A percentile compares a stretch with the other conserved stretches of the same genome.
Evolutionary conservation across 108 stramenopile genomes (phyloP).

Genomic region (Nitzschia sp.): DNA sequence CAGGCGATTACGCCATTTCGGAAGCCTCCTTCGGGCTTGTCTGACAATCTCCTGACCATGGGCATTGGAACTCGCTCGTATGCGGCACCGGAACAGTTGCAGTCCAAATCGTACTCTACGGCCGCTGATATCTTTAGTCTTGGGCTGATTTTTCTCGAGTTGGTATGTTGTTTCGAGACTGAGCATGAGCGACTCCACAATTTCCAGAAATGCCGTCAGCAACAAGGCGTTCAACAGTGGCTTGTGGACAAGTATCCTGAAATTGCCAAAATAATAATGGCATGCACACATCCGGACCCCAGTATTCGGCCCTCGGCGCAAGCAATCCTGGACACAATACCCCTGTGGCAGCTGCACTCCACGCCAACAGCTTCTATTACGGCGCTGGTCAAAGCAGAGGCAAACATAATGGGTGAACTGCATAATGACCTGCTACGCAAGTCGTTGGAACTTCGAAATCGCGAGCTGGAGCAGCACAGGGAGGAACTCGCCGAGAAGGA

Average conservation of each 20-base stretch:
- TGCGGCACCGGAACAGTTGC: conserved; percentile 91
- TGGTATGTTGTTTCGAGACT: conserved; percentile 86
- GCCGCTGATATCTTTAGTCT: conserved; percentile 92
- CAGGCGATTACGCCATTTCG: background rate
- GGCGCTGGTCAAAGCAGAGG: background rate
- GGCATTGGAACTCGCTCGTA: conserved; percentile 97
- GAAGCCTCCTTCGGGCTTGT: background rate
- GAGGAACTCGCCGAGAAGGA: conserved; percentile 40
- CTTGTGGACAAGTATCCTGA: conserved; percentile 54
- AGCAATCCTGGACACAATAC: conserved; percentile 3
- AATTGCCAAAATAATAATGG: conserved; percentile 53
- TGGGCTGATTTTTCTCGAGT: conserved; percentile 93
- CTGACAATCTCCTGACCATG: conserved; percentile 50
- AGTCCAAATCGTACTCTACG: conserved; percentile 71
- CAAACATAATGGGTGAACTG: conserved; percentile 9
- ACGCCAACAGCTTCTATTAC: background rate
- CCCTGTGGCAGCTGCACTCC: background rate
- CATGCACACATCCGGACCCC: conserved; percentile 65
- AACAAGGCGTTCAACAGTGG: conserved; percentile 48
- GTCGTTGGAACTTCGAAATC: conserved; percentile 9
- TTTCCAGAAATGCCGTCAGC: conserved; percentile 68
- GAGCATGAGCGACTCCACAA: conserved; percentile 85
- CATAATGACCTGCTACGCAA: conserved; percentile 5
- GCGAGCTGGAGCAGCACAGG: conserved; percentile 13
- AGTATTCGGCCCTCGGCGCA: conserved; percentile 61